Evolutionary conservation across 225 moss, liverwort and hornwort species (phyloP), one percentile per base, ranked within the genome.

Genomic region (Rhytidiadelphus loreus): DNA sequence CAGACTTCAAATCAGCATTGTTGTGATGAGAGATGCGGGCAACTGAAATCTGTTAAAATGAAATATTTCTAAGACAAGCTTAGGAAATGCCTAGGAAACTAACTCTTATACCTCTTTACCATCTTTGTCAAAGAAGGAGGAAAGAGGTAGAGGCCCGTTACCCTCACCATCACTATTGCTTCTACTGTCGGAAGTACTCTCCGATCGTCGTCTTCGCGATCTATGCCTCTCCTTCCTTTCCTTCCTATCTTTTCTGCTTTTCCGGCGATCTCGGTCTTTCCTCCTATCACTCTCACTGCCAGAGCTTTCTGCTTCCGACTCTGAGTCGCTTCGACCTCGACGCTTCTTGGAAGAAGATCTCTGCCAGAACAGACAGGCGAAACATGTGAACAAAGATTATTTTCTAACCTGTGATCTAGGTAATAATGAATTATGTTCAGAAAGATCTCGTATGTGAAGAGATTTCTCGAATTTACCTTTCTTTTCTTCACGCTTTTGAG

Each of bases 301-400:
- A 52, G 96, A 97, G 87, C 88, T 95, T 81, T 95, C 97, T 61
- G 92, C 92, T 82, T 96, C 99, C 12, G 96, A 96, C 76, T 96
- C 97, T 16, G 99, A 95, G 77, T 95, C 94, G 85, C 96, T 96
- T 89, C 91, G 94, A 66, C 87, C 93, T 30, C 96, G 95, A 81
- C 95, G 94, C 90, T 92, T 95, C 90, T 99, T 99, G 39, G 94
- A 97, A 73, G 94, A 95, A 80, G 96, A 93, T 80, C 95, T 99
- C 99, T 99, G 96, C 93, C 69, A 81, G 68, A 80, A 88, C 75
- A 76, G 48, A 61, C 46, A 77, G 46, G 53, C 55, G 76, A n/a
- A 76, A 90, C 18, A 78, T 21, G 33, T 53, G 41, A 84, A 87
- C 53, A 57, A 77, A 65, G 15, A 75, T 6, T 13, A 13, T 5